phyloP scores from a whole-genome alignment of 148 eudicot species.

The Simmondsia chinensis region DNA sequence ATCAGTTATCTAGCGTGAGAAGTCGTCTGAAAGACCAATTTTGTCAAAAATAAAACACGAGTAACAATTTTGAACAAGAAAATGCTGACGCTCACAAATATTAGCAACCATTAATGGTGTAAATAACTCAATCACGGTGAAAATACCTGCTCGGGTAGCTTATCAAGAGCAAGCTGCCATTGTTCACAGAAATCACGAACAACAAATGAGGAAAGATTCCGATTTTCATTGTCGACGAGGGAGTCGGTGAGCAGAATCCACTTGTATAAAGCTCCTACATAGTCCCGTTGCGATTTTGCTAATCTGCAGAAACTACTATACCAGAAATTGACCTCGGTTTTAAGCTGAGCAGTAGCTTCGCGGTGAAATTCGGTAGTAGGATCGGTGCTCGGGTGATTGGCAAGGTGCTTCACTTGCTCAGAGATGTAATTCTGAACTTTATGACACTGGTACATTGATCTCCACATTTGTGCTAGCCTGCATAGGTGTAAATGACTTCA shows the following conservation, averaged over 20 bases:
- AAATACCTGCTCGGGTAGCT: slow-evolving; percentile 62
- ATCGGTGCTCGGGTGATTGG: slow-evolving; percentile 29
- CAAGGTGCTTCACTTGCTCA: slow-evolving; percentile 46
- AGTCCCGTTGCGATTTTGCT: slow-evolving; percentile 47
- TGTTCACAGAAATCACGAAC: slow-evolving; percentile 38
- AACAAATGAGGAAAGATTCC: slow-evolving; percentile 15
- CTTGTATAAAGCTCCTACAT: slow-evolving; percentile 35
- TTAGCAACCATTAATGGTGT: too few species aligned
- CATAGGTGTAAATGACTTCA: too few species aligned
- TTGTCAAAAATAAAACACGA: too few species aligned
- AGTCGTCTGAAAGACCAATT: too few species aligned
- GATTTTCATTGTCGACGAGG: slow-evolving; percentile 21
- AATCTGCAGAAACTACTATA: slow-evolving; percentile 52
- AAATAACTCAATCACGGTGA: too few species aligned
- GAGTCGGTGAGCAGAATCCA: slow-evolving; percentile 51
- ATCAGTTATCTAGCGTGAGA: too few species aligned
- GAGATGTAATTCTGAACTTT: slow-evolving; percentile 59
- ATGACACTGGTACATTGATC: slow-evolving; percentile 62
- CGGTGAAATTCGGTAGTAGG: slow-evolving; percentile 48
- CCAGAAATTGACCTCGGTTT: slow-evolving; percentile 61
- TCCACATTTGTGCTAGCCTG: slow-evolving; percentile 68
- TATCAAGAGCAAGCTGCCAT: slow-evolving; percentile 61
- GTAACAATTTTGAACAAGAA: too few species aligned
- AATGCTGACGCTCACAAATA: too few species aligned
- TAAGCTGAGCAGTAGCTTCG: slow-evolving; percentile 64